Evolutionary conservation across 306 rosid species (phyloP).

Genomic region (Cucurbita maxima): DNA sequence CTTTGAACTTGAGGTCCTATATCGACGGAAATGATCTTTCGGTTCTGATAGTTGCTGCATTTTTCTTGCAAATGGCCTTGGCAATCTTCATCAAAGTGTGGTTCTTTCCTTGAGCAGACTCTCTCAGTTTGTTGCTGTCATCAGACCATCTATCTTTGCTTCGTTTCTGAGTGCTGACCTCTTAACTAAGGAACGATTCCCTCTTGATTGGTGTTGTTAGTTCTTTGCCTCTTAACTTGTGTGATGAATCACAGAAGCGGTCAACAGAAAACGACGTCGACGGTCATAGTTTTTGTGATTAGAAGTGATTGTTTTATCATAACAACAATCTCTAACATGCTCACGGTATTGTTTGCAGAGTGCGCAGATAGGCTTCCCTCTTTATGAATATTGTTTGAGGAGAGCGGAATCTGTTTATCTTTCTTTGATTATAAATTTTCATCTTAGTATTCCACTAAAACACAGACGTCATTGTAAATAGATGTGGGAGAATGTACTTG

Average conservation of each 20-base stretch:
- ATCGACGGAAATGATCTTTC: slow-evolving; percentile 43
- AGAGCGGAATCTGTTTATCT: background rate
- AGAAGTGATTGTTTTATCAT: background rate
- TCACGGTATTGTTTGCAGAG: background rate
- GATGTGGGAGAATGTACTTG: background rate
- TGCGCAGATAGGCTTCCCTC: background rate
- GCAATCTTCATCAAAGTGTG: slow-evolving; percentile 87
- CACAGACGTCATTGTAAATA: background rate
- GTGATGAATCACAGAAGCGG: background rate
- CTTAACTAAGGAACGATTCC: background rate
- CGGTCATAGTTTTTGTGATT: background rate
- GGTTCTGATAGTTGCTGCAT: slow-evolving; percentile 48
- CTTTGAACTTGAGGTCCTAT: slow-evolving; percentile 54
- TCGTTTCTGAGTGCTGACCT: slow-evolving; percentile 1
- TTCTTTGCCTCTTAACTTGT: background rate
- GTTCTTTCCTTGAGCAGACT: slow-evolving; percentile 66
- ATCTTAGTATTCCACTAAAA: background rate
- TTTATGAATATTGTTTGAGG: background rate
- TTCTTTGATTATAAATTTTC: background rate
- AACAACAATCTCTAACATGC: background rate
- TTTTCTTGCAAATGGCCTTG: slow-evolving; percentile 69
- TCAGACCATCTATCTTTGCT: slow-evolving; percentile 1
- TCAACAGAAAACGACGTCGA: background rate
- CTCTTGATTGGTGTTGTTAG: slow-evolving; percentile 7
- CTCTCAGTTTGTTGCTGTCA: slow-evolving; percentile 1